A percentile compares a stretch with the other conserved stretches of the same genome.
Evolutionary conservation across 306 rosid genomes (phyloP).

Genomic region (Cyclanthera cordifolia): DNA sequence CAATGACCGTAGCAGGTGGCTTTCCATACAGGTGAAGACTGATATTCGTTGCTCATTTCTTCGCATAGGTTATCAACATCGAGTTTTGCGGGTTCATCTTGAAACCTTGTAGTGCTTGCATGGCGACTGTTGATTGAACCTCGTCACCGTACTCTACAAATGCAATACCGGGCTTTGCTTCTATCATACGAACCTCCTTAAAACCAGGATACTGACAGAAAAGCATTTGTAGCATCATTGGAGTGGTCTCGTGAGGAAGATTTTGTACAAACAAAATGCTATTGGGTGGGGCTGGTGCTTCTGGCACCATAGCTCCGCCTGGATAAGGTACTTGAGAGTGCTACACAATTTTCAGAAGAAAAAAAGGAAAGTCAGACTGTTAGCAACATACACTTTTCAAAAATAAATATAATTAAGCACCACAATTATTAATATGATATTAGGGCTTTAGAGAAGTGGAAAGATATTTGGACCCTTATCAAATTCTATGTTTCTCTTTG

Average conservation of each 20-base stretch:
- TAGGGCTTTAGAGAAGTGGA: too few species aligned
- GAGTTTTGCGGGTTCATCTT: constrained; percentile 86
- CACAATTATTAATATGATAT: not conserved
- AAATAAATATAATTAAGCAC: not conserved
- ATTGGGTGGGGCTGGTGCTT: constrained; percentile 98
- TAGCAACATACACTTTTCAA: not conserved
- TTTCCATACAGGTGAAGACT: not conserved
- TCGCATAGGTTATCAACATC: constrained; percentile 90
- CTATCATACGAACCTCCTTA: constrained; percentile 98
- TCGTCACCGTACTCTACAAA: constrained; percentile 87
- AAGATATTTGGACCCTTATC: too few species aligned
- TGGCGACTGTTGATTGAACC: constrained; percentile 77
- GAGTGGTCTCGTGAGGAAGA: constrained; percentile 80
- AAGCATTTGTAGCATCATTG: constrained; percentile 98
- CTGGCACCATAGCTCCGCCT: constrained; percentile 74
- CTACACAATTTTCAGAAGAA: constrained; percentile 24
- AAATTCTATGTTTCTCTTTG: too few species aligned
- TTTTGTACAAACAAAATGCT: constrained; percentile 85
- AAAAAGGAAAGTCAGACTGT: not conserved
- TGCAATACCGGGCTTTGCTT: constrained; percentile 93
- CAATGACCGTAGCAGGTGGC: not conserved
- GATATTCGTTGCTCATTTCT: constrained; percentile 33
- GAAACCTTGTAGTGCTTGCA: constrained; percentile 89
- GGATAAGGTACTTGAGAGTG: constrained; percentile 67
- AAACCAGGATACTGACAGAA: constrained; percentile 84